These are phyloP conservation scores for Scutellaria barbata DNA, from an alignment of 257 asterid species.

Conservation along the genomic window DNA sequence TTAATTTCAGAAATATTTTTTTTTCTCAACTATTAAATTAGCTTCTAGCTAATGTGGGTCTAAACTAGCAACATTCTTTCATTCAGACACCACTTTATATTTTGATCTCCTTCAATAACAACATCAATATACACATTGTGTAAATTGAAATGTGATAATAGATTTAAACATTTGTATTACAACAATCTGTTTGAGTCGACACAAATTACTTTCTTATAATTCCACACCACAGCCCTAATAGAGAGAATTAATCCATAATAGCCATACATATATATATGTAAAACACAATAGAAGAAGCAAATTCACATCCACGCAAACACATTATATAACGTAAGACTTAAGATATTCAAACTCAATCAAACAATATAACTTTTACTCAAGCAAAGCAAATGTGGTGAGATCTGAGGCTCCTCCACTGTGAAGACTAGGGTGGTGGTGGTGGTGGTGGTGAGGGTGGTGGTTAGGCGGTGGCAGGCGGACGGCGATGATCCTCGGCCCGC, in stretches of 20 bases:
- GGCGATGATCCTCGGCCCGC: constrained; percentile 59
- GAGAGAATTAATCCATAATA: constrained; percentile 6
- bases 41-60: too few species aligned
- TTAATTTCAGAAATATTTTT: too few species aligned
- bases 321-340: constrained; percentile 7
- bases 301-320: neutral
- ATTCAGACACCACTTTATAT: too few species aligned
- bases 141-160: too few species aligned
- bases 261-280: constrained; percentile 4
- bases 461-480: constrained; percentile 52
- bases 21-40: too few species aligned
- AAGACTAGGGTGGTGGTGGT: constrained; percentile 49
- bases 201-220: too few species aligned
- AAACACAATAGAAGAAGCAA: too few species aligned
- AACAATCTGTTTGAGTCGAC: too few species aligned
- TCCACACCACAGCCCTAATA: neutral
- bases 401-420: constrained; percentile 82
- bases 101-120: too few species aligned
- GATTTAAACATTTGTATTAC: neutral
- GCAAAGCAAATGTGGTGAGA: constrained; percentile 75
- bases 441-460: constrained; percentile 42
- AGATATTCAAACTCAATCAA: constrained; percentile 3
- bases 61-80: too few species aligned
- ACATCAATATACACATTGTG: too few species aligned
- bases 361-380: constrained; percentile 46